phyloP scores from a whole-genome alignment of 1,284 basidiomycete genomes.

The Irpex rosettiformis region DNA sequence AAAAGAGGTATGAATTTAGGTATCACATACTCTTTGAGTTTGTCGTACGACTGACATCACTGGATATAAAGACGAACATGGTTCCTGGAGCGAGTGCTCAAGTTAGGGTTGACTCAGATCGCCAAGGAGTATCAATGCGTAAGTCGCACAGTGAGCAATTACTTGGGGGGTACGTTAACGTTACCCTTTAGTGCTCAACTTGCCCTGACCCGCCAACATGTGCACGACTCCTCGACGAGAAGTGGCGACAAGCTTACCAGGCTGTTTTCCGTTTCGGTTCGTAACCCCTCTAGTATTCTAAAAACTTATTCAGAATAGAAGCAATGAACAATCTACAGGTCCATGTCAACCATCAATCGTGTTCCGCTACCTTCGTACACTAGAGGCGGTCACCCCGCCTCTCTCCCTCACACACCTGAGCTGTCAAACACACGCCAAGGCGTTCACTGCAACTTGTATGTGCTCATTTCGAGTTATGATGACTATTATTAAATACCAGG shows the following conservation, averaged over 20 bases:
- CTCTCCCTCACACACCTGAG: constrained; percentile 75
- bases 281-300: constrained; percentile 16
- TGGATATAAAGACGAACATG: constrained; percentile 65
- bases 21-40: too few relatives aligned
- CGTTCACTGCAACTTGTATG: constrained; percentile 80
- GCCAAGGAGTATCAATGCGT: constrained; percentile 90
- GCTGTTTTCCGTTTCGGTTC: constrained; percentile 84
- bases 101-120: constrained; percentile 82
- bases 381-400: constrained; percentile 81
- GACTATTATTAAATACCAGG: not conserved
- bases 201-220: constrained; percentile 82
- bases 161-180: not conserved
- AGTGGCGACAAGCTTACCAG: constrained; percentile 87
- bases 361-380: constrained; percentile 78
- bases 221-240: constrained; percentile 88
- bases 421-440: constrained; percentile 86
- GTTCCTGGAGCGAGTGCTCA: constrained; percentile 92
- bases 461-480: constrained; percentile 16
- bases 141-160: constrained; percentile 25
- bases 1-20: constrained; percentile 62
- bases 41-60: not conserved
- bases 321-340: constrained; percentile 33
- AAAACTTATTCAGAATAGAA: not conserved
- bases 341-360: constrained; percentile 89
- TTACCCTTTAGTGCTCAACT: constrained; percentile 57